These are phyloP conservation scores for Trypanosoma lewisi DNA, from an alignment of 208 protist genomes.

Conservation along the genomic window DNA sequence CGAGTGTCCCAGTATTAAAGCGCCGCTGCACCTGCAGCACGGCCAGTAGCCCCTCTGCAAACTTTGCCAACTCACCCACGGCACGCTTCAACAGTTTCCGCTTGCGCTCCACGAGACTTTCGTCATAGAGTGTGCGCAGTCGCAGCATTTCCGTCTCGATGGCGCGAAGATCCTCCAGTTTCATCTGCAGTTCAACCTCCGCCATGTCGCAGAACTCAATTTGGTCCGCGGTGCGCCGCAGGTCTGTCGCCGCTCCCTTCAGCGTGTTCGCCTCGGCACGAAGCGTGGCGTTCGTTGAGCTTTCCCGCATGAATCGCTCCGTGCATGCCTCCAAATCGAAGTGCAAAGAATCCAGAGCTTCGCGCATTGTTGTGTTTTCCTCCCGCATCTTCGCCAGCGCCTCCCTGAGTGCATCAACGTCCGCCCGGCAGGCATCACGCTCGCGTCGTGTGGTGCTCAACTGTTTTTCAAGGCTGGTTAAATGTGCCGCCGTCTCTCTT, in stretches of 20 bases:
- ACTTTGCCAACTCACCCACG: slow-evolving; percentile 23
- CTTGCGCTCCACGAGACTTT: slow-evolving; percentile 34
- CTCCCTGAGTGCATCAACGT: slow-evolving; percentile 26
- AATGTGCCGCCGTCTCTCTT: slow-evolving; percentile 5
- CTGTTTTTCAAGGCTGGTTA: slow-evolving; percentile 24
- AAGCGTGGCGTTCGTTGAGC: slow-evolving; percentile 5
- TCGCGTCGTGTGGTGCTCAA: slow-evolving; percentile 16
- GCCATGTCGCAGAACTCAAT: slow-evolving; percentile 59
- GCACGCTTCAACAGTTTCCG: slow-evolving; percentile 12
- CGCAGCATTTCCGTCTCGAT: slow-evolving; percentile 24
- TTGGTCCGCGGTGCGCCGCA: slow-evolving; percentile 35
- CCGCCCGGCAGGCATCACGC: no score
- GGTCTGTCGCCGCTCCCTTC: slow-evolving; percentile 18
- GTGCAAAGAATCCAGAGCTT: slow-evolving; percentile 35
- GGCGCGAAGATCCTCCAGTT: slow-evolving; percentile 29
- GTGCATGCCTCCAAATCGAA: slow-evolving; percentile 34
- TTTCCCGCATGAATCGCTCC: slow-evolving; percentile 17
- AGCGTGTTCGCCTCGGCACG: no score
- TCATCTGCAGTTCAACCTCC: slow-evolving; percentile 36
- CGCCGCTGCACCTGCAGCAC: slow-evolving; percentile 24
- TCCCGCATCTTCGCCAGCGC: slow-evolving; percentile 15
- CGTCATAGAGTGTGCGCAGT: slow-evolving; percentile 25
- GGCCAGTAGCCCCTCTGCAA: slow-evolving; percentile 18
- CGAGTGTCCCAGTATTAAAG: slow-evolving; percentile 48
- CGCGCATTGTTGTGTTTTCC: slow-evolving; percentile 35